Conservation (phyloP, 1,284 basidiomycete species). For the Polyporus tsugae region DNA sequence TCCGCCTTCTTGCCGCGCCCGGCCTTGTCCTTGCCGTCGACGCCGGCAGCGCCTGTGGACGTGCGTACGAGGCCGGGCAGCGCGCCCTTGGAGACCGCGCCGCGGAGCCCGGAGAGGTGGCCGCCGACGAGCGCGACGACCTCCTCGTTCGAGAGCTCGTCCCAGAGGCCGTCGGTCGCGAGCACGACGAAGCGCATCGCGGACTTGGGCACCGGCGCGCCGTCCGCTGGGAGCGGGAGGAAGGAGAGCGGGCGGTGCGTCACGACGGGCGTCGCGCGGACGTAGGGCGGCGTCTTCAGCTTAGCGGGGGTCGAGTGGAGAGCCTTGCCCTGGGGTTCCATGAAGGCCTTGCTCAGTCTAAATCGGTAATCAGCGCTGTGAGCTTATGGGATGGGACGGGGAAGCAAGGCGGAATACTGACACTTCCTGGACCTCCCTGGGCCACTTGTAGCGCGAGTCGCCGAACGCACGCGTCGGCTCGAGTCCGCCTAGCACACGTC, state of each 20-base stretch:
- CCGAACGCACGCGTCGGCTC: constrained; percentile 97
- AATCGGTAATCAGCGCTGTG: constrained; percentile 4
- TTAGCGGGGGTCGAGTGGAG: constrained; percentile 66
- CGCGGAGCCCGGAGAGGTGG: constrained; percentile 79
- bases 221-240: constrained; percentile 43
- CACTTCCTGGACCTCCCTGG: constrained; percentile 75
- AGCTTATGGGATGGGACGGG: background rate
- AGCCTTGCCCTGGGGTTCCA: constrained; percentile 66
- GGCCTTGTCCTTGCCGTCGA: constrained; percentile 70
- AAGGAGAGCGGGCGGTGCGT: constrained; percentile 77
- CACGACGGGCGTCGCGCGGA: constrained; percentile 91
- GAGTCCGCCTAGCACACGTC: constrained; percentile 90
- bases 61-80: constrained; percentile 65
- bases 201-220: constrained; percentile 33
- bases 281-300: constrained; percentile 94
- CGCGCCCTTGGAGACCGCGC: constrained; percentile 63
- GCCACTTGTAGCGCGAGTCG: constrained; percentile 95
- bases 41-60: constrained; percentile 56
- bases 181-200: constrained; percentile 69
- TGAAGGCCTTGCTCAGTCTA: constrained; percentile 74
- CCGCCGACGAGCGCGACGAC: constrained; percentile 91
- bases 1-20: constrained; percentile 34
- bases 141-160: constrained; percentile 94
- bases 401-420: constrained; percentile 47
- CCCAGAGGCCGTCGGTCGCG: constrained; percentile 86